Conservation (phyloP, 1,284 basidiomycete species). For the Porodaedalea pini region DNA sequence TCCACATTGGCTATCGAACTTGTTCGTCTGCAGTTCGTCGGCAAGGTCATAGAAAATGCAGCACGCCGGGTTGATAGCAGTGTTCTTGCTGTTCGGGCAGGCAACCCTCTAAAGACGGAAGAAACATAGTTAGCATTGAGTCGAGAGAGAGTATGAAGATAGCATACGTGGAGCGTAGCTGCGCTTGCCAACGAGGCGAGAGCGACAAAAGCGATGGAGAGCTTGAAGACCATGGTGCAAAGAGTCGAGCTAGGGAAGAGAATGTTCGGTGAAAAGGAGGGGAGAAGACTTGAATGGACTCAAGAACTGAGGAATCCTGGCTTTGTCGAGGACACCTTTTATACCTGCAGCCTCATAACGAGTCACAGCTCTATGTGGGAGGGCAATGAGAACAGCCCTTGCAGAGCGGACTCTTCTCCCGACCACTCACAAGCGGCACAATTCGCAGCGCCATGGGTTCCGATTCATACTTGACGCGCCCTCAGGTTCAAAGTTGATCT, state of each 20-base stretch:
- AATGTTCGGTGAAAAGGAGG: background rate
- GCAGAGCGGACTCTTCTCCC: background rate
- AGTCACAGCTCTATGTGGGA: background rate
- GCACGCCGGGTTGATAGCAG: slow-evolving; percentile 17
- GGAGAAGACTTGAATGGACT: background rate
- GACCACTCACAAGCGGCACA: background rate
- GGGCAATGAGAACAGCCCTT: background rate
- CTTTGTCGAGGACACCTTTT: background rate
- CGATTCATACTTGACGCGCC: background rate
- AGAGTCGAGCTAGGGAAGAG: background rate
- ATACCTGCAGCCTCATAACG: background rate
- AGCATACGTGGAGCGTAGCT: slow-evolving; percentile 1
- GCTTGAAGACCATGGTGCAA: slow-evolving; percentile 18
- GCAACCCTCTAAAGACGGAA: slow-evolving; percentile 4
- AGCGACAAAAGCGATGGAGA: slow-evolving; percentile 13
- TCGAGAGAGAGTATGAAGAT: background rate
- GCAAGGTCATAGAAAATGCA: slow-evolving; percentile 21
- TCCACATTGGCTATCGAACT: slow-evolving; percentile 21
- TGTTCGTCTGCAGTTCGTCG: slow-evolving; percentile 20
- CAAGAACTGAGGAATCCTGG: background rate
- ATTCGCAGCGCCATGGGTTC: background rate
- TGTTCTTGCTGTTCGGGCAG: slow-evolving; percentile 19
- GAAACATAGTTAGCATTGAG: background rate
- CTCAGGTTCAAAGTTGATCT: background rate
- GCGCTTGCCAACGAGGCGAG: slow-evolving; percentile 11